phyloP scores from a whole-genome alignment of 176 grass and related monocot species.

The Rhynchospora breviuscula region DNA sequence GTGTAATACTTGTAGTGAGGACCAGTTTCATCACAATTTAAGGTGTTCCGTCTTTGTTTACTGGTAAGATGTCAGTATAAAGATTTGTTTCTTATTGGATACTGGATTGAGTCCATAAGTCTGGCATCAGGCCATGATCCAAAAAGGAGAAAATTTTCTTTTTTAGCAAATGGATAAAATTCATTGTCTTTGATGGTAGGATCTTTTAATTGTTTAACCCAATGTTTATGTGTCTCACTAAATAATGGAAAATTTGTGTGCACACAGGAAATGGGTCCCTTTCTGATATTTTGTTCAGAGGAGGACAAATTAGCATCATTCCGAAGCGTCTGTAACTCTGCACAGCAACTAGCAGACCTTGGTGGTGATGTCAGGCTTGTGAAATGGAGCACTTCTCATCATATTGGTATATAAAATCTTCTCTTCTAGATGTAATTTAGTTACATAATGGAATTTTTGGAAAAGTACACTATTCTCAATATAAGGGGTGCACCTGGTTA shows the following conservation, averaged over 20 bases:
- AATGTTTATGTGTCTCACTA: neutral
- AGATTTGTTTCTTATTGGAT: neutral
- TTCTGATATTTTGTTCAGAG: conserved; percentile 93
- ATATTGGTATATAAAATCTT: conserved; percentile 46
- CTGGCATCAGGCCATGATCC: neutral
- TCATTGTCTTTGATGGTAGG: neutral
- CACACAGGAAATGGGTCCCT: conserved; percentile 62
- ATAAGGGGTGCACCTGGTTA: neutral
- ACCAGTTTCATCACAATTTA: too few relatives aligned
- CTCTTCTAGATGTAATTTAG: conserved; percentile 3
- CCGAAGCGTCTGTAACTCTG: conserved; percentile 67
- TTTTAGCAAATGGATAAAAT: neutral
- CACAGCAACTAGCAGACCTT: conserved; percentile 54
- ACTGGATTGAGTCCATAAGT: neutral
- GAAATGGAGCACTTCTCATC: conserved; percentile 66
- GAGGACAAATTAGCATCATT: conserved; percentile 76
- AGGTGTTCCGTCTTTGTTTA: neutral
- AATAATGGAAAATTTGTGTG: conserved; percentile 23
- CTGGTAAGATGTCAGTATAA: neutral
- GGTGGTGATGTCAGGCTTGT: conserved; percentile 70
- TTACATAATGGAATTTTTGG: neutral
- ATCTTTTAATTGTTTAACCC: neutral
- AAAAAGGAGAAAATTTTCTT: neutral
- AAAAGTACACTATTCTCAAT: conserved; percentile 14
- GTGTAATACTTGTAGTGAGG: too few relatives aligned